phyloP scores from a whole-genome alignment of 164 flowering plant species.

The Buxus sempervirens region DNA sequence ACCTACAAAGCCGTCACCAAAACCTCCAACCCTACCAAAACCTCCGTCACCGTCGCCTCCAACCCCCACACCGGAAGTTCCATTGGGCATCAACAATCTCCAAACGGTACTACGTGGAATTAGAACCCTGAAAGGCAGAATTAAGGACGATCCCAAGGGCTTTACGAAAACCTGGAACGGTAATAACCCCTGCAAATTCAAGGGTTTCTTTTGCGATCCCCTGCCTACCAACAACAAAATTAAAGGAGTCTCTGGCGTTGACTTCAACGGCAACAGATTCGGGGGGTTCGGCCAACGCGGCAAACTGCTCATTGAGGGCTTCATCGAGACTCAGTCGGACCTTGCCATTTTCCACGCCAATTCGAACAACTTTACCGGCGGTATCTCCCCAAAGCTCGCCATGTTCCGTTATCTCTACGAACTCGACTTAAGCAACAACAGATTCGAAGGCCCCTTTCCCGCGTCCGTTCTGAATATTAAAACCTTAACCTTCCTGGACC shows the following conservation, averaged over 20 bases:
- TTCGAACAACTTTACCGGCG: constrained; percentile 51
- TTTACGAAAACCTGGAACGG: constrained; percentile 50
- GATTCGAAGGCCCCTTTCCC: constrained; percentile 51
- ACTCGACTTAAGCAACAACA: constrained; percentile 65
- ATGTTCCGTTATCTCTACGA: constrained; percentile 50
- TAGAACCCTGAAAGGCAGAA: constrained; percentile 42
- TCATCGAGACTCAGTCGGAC: constrained; percentile 44
- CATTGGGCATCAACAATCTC: too few species aligned
- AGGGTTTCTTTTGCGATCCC: constrained; percentile 47
- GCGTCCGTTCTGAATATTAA: constrained; percentile 28
- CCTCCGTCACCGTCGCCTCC: too few species aligned
- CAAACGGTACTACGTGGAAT: too few species aligned
- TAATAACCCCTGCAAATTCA: constrained; percentile 45
- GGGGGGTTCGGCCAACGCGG: too few species aligned
- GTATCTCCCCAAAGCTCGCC: constrained; percentile 28
- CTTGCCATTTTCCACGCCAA: constrained; percentile 62
- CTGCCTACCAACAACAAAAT: constrained; percentile 44
- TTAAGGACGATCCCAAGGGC: constrained; percentile 44
- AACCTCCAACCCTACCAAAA: too few species aligned
- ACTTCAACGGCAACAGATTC: constrained; percentile 57
- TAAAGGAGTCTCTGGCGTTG: constrained; percentile 40
- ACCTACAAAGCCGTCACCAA: too few species aligned
- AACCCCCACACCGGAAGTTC: too few species aligned
- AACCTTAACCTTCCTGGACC: constrained; percentile 40
- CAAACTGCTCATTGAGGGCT: constrained; percentile 46